Conservation (phyloP, 1,139 yeast species). For the Suhomyces guaymorum region DNA sequence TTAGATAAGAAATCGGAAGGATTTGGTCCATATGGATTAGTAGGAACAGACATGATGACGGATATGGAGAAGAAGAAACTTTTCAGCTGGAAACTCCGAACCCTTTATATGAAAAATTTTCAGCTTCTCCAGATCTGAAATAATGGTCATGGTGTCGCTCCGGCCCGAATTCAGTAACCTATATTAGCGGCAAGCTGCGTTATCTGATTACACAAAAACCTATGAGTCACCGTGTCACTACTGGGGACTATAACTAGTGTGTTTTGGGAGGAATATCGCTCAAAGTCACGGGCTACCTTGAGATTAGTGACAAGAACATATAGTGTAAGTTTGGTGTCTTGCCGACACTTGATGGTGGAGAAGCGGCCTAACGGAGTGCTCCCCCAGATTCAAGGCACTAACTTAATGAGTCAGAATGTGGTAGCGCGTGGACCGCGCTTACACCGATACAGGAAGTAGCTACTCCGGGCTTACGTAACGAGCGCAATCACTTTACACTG, state of each 20-base stretch:
- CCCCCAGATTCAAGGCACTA: slow-evolving; percentile 1
- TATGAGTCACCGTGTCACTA: slow-evolving; percentile 13
- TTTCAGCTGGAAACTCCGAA: slow-evolving; percentile 6
- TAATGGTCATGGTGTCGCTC: slow-evolving; percentile 9
- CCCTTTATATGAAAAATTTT: slow-evolving; percentile 9
- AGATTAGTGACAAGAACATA: background rate
- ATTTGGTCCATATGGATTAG: slow-evolving; percentile 59
- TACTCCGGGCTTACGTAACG: background rate
- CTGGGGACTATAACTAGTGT: background rate
- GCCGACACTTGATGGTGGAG: background rate
- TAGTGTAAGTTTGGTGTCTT: background rate
- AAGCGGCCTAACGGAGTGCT: background rate
- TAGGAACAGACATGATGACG: slow-evolving; percentile 15
- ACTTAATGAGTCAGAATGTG: slow-evolving; percentile 1
- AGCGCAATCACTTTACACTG: background rate
- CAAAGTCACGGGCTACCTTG: background rate
- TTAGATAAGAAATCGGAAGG: slow-evolving; percentile 59
- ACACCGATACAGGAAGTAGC: too few species aligned
- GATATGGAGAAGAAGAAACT: background rate
- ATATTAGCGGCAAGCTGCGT: slow-evolving; percentile 13
- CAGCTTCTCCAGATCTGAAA: slow-evolving; percentile 10
- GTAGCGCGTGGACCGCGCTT: background rate
- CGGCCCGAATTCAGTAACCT: slow-evolving; percentile 13
- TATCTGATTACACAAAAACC: slow-evolving; percentile 13
- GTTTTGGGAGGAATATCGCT: background rate